Evolutionary conservation across 495 filamentous ascomycete genomes (phyloP).

Genomic region (Tetracladium setigerum): DNA sequence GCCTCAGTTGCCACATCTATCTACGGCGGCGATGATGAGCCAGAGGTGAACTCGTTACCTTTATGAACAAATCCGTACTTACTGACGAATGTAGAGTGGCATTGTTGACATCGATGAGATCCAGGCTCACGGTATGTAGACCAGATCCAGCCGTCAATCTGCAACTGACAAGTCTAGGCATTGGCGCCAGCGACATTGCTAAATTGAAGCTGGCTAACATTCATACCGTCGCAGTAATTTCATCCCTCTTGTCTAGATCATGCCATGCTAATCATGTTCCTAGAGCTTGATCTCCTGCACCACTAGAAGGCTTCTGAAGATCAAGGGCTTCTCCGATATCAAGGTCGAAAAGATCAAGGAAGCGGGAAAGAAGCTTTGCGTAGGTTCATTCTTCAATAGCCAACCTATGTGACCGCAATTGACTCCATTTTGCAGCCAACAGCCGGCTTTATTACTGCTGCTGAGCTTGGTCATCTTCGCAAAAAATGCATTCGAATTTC

Average conservation of each 20-base stretch:
- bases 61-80: no score
- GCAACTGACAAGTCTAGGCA: slow-evolving; percentile 37
- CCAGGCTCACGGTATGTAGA: slow-evolving; percentile 62
- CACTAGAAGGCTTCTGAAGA: slow-evolving; percentile 58
- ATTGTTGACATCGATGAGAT: slow-evolving; percentile 69
- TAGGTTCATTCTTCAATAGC: slow-evolving; percentile 24
- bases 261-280: neutral
- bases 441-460: slow-evolving; percentile 67
- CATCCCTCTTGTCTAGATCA: neutral
- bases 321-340: slow-evolving; percentile 74
- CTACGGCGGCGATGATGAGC: no score
- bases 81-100: slow-evolving; percentile 7
- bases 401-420: neutral
- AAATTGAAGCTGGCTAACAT: slow-evolving; percentile 66
- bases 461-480: slow-evolving; percentile 61
- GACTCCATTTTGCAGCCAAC: slow-evolving; percentile 41
- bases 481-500: slow-evolving; percentile 63
- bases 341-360: slow-evolving; percentile 82
- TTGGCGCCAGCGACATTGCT: slow-evolving; percentile 65
- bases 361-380: slow-evolving; percentile 63
- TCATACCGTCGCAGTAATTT: slow-evolving; percentile 59
- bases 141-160: slow-evolving; percentile 22
- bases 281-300: slow-evolving; percentile 62
- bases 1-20: no score
- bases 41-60: no score